phyloP scores from a whole-genome alignment of 225 moss, liverwort and hornwort species.

The Neckera pumila region DNA sequence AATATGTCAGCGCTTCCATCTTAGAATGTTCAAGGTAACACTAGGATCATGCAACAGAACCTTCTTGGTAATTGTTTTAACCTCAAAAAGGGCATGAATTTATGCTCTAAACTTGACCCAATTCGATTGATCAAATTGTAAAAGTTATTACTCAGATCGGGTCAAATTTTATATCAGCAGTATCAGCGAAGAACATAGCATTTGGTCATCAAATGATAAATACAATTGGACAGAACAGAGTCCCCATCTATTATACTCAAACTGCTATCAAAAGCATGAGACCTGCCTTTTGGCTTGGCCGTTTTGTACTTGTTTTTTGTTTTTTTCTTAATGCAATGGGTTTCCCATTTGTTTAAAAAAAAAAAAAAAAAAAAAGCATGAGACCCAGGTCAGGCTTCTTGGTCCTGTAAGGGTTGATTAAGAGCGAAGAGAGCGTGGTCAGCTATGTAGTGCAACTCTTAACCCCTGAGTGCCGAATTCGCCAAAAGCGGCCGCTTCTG shows the following conservation, averaged over 20 bases:
- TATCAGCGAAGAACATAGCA: neutral
- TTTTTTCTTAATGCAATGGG: too few relatives aligned
- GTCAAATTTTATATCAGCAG: neutral
- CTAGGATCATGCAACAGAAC: neutral
- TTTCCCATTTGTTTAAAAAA: too few relatives aligned
- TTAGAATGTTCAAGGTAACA: slow-evolving; percentile 31
- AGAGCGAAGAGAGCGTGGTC: neutral
- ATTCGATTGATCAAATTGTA: neutral
- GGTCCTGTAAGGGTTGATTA: neutral
- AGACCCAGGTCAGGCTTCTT: neutral
- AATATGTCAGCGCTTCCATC: slow-evolving; percentile 71
- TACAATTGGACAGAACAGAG: neutral
- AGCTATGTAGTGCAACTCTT: neutral
- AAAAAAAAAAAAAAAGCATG: too few relatives aligned
- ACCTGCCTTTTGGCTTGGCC: too few relatives aligned
- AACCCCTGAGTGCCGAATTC: neutral
- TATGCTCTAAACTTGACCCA: neutral
- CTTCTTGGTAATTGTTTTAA: neutral
- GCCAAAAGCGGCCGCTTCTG: neutral
- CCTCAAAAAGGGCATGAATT: neutral
- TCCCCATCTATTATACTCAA: neutral
- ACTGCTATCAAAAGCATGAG: neutral
- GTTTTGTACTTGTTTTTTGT: too few relatives aligned
- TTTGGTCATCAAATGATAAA: neutral
- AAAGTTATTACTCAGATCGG: neutral